These are phyloP conservation scores for Suhomyces maxii DNA, from an alignment of 1,139 yeast genomes.

Conservation along the genomic window DNA sequence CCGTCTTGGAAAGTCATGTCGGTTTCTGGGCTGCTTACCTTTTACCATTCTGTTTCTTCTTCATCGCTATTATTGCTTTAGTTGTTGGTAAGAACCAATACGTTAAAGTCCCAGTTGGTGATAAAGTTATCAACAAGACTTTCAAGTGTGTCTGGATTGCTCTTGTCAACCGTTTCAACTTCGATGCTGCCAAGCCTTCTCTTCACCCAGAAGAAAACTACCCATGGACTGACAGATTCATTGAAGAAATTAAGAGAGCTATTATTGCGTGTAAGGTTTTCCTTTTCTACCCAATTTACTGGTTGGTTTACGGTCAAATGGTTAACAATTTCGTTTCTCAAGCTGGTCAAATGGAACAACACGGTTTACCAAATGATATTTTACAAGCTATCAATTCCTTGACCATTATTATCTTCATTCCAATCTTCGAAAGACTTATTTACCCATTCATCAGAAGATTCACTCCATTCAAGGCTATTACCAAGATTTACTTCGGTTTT, in stretches of 20 bases:
- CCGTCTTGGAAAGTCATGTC: slow-evolving; percentile 23
- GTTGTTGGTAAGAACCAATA: slow-evolving; percentile 57
- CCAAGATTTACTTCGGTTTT: slow-evolving; percentile 77
- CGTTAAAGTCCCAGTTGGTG: slow-evolving; percentile 62
- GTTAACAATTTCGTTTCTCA: slow-evolving; percentile 62
- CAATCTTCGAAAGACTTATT: slow-evolving; percentile 52
- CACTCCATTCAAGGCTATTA: slow-evolving; percentile 66
- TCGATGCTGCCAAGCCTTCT: slow-evolving; percentile 59
- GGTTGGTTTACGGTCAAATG: slow-evolving; percentile 72
- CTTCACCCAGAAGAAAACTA: slow-evolving; percentile 39
- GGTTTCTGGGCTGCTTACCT: slow-evolving; percentile 35
- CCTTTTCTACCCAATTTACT: slow-evolving; percentile 60
- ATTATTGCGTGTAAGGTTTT: slow-evolving; percentile 64
- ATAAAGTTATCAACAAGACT: slow-evolving; percentile 59
- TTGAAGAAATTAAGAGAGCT: slow-evolving; percentile 62
- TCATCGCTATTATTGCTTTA: slow-evolving; percentile 57
- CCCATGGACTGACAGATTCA: slow-evolving; percentile 62
- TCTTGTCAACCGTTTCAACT: slow-evolving; percentile 48
- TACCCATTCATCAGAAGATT: slow-evolving; percentile 56
- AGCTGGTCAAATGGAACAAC: slow-evolving; percentile 64
- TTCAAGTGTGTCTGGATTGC: slow-evolving; percentile 51
- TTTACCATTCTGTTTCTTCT: slow-evolving; percentile 67
- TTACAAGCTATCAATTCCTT: slow-evolving; percentile 64
- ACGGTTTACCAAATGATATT: slow-evolving; percentile 66
- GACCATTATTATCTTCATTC: slow-evolving; percentile 61